phyloP scores from a whole-genome alignment of 805 yeast genomes.

The Spathaspora boniae region DNA sequence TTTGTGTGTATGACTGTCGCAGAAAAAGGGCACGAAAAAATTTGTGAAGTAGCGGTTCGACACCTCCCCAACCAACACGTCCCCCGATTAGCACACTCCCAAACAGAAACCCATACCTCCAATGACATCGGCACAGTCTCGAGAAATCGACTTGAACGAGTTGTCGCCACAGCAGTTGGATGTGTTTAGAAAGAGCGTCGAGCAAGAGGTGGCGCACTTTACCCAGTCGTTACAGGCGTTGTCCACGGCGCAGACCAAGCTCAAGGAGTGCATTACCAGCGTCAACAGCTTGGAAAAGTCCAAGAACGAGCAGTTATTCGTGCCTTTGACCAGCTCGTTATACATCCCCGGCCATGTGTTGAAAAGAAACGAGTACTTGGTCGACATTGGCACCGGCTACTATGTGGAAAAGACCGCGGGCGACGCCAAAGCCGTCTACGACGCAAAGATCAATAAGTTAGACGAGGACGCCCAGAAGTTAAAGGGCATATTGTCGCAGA shows the following conservation, averaged over 20 bases:
- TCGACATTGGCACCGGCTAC: constrained; percentile 96
- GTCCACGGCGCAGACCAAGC: constrained; percentile 75
- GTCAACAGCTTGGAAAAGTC: constrained; percentile 51
- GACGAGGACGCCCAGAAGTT: constrained; percentile 70
- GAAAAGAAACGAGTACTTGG: constrained; percentile 67
- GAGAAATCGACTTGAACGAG: constrained; percentile 56
- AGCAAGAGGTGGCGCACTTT: constrained; percentile 82
- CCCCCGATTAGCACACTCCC: background rate
- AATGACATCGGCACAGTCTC: constrained; percentile 11
- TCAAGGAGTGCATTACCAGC: constrained; percentile 73
- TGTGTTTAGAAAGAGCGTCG: constrained; percentile 78
- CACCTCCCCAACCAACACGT: background rate
- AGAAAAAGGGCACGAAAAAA: constrained; percentile 5
- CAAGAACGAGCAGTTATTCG: constrained; percentile 52
- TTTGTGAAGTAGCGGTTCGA: background rate
- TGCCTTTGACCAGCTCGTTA: constrained; percentile 85
- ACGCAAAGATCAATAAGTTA: constrained; percentile 68
- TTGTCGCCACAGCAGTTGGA: constrained; percentile 81
- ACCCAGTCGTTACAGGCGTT: constrained; percentile 81
- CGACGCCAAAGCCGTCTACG: constrained; percentile 70
- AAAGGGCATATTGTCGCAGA: constrained; percentile 71
- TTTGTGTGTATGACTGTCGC: background rate
- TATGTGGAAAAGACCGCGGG: constrained; percentile 73
- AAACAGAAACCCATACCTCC: constrained; percentile 1
- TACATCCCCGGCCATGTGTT: constrained; percentile 82